Percentiles rank a stretch among this genome's conserved stretches.
Evolutionary conservation across 1,284 basidiomycete genomes (phyloP).

Genomic region (Peniophora sp.): DNA sequence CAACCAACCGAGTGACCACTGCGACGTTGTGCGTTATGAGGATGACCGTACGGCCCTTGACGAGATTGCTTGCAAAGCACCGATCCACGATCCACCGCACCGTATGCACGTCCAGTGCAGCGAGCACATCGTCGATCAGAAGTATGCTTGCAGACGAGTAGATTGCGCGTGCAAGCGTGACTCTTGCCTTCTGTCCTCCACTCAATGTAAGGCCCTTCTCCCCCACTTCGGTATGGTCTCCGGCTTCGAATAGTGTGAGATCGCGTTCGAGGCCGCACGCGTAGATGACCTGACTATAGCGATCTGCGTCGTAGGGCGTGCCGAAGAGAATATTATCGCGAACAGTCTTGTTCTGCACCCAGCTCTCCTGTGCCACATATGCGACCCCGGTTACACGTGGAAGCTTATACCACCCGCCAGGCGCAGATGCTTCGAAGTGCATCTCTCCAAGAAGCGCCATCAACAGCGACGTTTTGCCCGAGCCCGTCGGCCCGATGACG

Average conservation of each 20-base stretch:
- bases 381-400: constrained; percentile 60
- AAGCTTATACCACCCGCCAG: constrained; percentile 56
- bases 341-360: constrained; percentile 56
- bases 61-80: constrained; percentile 62
- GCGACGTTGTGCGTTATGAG: constrained; percentile 69
- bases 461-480: constrained; percentile 42
- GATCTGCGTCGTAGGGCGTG: constrained; percentile 29
- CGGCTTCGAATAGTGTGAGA: constrained; percentile 59
- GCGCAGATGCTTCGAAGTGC: constrained; percentile 42
- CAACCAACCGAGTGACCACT: constrained; percentile 51
- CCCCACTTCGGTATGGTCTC: constrained; percentile 67
- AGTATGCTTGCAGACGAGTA: constrained; percentile 57
- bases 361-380: constrained; percentile 72
- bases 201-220: constrained; percentile 56
- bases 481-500: constrained; percentile 55
- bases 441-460: constrained; percentile 59
- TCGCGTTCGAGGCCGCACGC: constrained; percentile 61
- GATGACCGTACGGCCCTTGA: constrained; percentile 62
- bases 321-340: constrained; percentile 39
- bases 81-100: constrained; percentile 74
- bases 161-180: constrained; percentile 69
- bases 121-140: constrained; percentile 58
- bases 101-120: constrained; percentile 57
- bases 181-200: constrained; percentile 70
- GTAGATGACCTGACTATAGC: constrained; percentile 42